Percentiles rank a stretch among this genome's conserved stretches.
Evolutionary conservation across 306 rosid species (phyloP).

Genomic region (Mimosa pudica): DNA sequence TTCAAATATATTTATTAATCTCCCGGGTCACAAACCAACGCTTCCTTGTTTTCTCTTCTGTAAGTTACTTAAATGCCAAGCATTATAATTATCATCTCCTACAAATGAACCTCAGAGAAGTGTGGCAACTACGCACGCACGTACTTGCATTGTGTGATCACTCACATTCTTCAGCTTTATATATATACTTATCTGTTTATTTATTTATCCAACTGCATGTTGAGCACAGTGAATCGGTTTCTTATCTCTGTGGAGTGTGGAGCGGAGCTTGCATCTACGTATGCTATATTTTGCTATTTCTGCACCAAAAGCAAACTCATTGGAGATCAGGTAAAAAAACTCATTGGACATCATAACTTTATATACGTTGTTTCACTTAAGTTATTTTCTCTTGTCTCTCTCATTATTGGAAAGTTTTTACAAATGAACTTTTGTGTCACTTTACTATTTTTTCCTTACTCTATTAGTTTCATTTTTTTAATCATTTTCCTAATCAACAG

Average conservation of each 20-base stretch:
- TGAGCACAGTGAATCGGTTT: neutral
- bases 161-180: neutral
- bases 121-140: neutral
- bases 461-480: no score
- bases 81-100: neutral
- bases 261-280: neutral
- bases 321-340: neutral
- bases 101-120: neutral
- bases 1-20: neutral
- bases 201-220: neutral
- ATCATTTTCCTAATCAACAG: no score
- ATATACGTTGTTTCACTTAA: neutral
- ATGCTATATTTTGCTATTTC: neutral
- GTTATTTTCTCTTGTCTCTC: no score
- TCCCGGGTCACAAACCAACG: neutral
- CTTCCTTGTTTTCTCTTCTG: slow-evolving; percentile 22
- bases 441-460: no score
- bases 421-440: no score
- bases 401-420: no score
- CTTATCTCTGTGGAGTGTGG: neutral
- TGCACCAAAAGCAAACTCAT: neutral
- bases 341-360: neutral
- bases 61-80: neutral
- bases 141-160: neutral
- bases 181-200: no score